Evolutionary conservation across 2,329 filamentous ascomycete genomes (phyloP).

Genomic region (Pseudogymnoascus sp.): DNA sequence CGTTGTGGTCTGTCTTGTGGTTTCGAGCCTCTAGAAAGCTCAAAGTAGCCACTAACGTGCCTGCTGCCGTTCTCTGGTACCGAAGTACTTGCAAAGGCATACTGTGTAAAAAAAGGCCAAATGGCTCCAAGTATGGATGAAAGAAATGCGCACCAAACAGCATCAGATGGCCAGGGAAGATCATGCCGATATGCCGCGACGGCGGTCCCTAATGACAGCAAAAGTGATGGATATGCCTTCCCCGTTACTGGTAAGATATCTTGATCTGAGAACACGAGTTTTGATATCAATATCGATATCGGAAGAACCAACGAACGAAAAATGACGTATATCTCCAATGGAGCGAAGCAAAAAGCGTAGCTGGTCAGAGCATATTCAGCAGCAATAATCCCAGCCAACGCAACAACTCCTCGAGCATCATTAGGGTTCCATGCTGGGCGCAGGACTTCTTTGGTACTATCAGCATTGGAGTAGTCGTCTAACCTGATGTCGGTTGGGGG

Average conservation of each 20-base stretch:
- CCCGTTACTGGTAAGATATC: neutral
- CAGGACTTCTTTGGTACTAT: neutral
- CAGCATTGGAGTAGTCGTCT: neutral
- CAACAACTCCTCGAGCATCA: neutral
- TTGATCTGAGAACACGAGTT: neutral
- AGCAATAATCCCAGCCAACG: neutral
- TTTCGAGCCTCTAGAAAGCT: neutral
- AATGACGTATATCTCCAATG: neutral
- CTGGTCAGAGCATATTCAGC: neutral
- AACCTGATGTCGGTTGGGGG: neutral
- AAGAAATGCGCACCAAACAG: neutral
- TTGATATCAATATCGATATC: neutral
- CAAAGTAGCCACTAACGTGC: neutral
- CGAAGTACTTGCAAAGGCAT: neutral
- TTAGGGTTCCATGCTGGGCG: neutral
- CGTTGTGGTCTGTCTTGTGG: neutral
- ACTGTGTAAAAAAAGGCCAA: neutral
- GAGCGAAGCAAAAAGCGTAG: conserved; percentile 1
- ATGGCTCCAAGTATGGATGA: neutral
- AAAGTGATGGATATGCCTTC: neutral
- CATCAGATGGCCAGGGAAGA: neutral
- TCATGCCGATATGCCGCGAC: neutral
- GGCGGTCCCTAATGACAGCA: neutral
- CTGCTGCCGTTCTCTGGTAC: neutral
- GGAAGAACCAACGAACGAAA: neutral